phyloP scores from a whole-genome alignment of 2,329 filamentous ascomycete genomes.

The Didymosphaeria variabile region DNA sequence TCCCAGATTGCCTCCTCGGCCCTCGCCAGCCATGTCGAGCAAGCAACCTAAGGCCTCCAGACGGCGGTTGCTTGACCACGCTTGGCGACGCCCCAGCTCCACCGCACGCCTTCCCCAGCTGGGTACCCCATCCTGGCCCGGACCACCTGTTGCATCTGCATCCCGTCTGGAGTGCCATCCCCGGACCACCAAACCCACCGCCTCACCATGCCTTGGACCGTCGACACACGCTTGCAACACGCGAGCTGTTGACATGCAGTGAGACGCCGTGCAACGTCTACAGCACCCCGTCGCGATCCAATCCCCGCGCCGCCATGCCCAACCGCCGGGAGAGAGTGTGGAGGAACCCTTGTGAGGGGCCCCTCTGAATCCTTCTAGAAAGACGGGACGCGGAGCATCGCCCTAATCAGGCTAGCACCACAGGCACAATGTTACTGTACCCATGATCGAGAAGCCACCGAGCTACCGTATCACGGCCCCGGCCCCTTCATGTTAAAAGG shows the following conservation, averaged over 20 bases:
- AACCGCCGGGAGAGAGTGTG: conserved; percentile 19
- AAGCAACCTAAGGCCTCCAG: conserved; percentile 30
- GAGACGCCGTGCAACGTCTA: background rate
- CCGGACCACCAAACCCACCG: conserved; percentile 16
- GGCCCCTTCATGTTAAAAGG: conserved; percentile 42
- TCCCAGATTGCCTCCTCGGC: conserved; percentile 34
- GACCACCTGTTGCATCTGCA: conserved; percentile 39
- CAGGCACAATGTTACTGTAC: conserved; percentile 46
- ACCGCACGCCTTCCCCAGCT: conserved; percentile 30
- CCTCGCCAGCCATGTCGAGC: conserved; percentile 24
- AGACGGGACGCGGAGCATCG: conserved; percentile 41
- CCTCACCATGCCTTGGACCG: background rate
- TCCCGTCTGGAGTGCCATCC: conserved; percentile 30
- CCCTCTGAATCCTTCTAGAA: conserved; percentile 43
- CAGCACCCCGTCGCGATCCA: background rate
- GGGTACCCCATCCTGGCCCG: conserved; percentile 33
- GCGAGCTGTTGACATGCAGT: conserved; percentile 4
- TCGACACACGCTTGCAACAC: conserved; percentile 1
- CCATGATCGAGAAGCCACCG: conserved; percentile 42
- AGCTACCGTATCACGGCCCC: conserved; percentile 44
- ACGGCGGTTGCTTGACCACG: conserved; percentile 35
- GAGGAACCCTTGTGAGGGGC: conserved; percentile 17
- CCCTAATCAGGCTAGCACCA: conserved; percentile 35
- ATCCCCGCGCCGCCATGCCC: conserved; percentile 9
- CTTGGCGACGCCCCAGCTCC: conserved; percentile 43